phyloP scores from a whole-genome alignment of 1,284 basidiomycete species.

The Pterulicium gracile region DNA sequence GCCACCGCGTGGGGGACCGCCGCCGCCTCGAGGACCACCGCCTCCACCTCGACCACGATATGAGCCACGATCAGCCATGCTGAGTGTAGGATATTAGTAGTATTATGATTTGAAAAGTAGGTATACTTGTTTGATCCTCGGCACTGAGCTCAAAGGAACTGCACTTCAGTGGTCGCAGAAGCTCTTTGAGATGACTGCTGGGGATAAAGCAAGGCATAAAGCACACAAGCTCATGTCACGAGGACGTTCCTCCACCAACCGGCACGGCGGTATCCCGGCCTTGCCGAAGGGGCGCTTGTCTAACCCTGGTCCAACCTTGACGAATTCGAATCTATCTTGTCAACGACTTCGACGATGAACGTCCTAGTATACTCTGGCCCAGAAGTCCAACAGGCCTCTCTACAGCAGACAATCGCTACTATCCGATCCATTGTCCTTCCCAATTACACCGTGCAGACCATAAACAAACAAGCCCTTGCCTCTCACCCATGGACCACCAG shows the following conservation, averaged over 20 bases:
- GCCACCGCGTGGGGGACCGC: slow-evolving; percentile 16
- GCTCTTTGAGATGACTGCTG: not conserved
- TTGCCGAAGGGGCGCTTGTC: too few species aligned
- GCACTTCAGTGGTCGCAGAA: not conserved
- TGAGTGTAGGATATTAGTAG: not conserved
- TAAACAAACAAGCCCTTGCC: slow-evolving; percentile 45
- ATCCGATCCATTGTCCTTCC: slow-evolving; percentile 56
- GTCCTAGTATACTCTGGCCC: slow-evolving; percentile 75
- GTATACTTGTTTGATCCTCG: not conserved
- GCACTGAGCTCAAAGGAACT: not conserved
- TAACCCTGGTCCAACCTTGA: too few species aligned
- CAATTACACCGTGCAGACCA: slow-evolving; percentile 68
- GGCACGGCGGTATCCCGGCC: too few species aligned
- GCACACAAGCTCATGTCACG: too few species aligned
- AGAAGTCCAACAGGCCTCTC: slow-evolving; percentile 49
- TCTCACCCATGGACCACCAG: slow-evolving; percentile 66
- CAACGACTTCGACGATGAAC: too few species aligned
- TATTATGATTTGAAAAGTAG: not conserved
- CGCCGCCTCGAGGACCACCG: slow-evolving; percentile 20
- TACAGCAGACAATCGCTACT: slow-evolving; percentile 41
- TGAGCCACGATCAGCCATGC: not conserved
- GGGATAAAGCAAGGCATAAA: not conserved
- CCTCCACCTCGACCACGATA: slow-evolving; percentile 21
- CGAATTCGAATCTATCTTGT: too few species aligned
- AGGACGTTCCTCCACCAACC: too few species aligned